These are phyloP conservation scores for Diaporthe longicolla DNA, from an alignment of 2,329 filamentous ascomycete species.

Conservation along the genomic window DNA sequence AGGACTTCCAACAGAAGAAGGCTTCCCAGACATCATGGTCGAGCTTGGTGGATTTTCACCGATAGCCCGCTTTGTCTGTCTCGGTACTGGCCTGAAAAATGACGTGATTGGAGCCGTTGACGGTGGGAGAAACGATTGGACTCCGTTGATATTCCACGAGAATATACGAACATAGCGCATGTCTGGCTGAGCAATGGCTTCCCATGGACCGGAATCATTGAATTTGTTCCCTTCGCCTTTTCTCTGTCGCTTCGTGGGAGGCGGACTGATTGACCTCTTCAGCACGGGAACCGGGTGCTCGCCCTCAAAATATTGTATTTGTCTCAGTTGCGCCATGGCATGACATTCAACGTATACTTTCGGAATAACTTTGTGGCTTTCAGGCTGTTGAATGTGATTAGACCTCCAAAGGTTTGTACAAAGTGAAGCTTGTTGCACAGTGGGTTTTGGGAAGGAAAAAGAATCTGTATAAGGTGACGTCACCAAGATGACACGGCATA, in stretches of 20 bases:
- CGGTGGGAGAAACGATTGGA: constrained; percentile 45
- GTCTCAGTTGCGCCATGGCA: not conserved
- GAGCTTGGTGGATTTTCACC: not conserved
- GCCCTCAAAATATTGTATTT: no score
- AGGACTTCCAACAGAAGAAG: not conserved
- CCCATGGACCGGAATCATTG: not conserved
- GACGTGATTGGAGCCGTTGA: constrained; percentile 45
- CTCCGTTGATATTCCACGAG: constrained; percentile 49
- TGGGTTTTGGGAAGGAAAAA: not conserved
- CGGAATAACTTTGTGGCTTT: not conserved
- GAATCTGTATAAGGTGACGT: not conserved
- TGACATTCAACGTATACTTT: not conserved
- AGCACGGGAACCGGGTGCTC: not conserved
- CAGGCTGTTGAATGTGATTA: not conserved
- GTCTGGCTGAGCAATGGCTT: not conserved
- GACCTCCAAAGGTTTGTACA: not conserved
- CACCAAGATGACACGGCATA: not conserved
- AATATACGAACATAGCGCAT: constrained; percentile 45
- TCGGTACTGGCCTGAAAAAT: constrained; percentile 45
- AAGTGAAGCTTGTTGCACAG: no score
- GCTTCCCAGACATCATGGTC: not conserved
- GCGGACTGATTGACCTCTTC: constrained; percentile 37
- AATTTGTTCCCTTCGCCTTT: not conserved
- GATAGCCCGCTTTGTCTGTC: not conserved
- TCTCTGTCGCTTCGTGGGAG: constrained; percentile 35